Conservation (phyloP, 2,329 filamentous ascomycete species). For the Aspergillus texensis region DNA sequence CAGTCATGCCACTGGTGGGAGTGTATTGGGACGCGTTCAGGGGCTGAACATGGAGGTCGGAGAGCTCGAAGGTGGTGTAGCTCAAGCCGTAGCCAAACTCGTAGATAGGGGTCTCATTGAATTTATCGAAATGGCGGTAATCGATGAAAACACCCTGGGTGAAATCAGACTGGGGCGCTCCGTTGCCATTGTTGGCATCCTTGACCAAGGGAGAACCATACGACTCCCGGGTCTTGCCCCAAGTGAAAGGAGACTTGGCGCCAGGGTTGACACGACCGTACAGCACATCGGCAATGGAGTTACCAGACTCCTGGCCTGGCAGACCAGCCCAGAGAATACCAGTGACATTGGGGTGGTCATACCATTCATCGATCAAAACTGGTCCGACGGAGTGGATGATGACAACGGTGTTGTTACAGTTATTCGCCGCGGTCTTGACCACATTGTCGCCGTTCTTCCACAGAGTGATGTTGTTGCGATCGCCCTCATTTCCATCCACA, state of each 20-base stretch:
- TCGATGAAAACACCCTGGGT: conserved; percentile 64
- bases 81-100: conserved; percentile 65
- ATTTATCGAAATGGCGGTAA: conserved; percentile 57
- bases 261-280: conserved; percentile 69
- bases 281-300: conserved; percentile 72
- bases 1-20: conserved; percentile 56
- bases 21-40: conserved; percentile 53
- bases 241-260: conserved; percentile 65
- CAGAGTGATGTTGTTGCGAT: conserved; percentile 88
- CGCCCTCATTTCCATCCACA: conserved; percentile 81
- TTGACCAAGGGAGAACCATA: conserved; percentile 62
- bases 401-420: conserved; percentile 87
- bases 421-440: conserved; percentile 75
- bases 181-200: conserved; percentile 58
- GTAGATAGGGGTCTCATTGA: conserved; percentile 59
- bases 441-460: conserved; percentile 82
- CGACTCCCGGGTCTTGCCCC: conserved; percentile 55
- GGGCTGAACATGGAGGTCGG: conserved; percentile 55
- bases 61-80: conserved; percentile 66
- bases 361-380: conserved; percentile 69
- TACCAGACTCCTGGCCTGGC: conserved; percentile 75
- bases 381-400: conserved; percentile 85
- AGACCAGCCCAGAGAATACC: conserved; percentile 76
- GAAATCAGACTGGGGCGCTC: conserved; percentile 62
- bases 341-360: conserved; percentile 67